Percentiles rank a stretch among this genome's conserved stretches.
phyloP scores from a whole-genome alignment of 495 filamentous ascomycete species.

The Echria macrotheca region DNA sequence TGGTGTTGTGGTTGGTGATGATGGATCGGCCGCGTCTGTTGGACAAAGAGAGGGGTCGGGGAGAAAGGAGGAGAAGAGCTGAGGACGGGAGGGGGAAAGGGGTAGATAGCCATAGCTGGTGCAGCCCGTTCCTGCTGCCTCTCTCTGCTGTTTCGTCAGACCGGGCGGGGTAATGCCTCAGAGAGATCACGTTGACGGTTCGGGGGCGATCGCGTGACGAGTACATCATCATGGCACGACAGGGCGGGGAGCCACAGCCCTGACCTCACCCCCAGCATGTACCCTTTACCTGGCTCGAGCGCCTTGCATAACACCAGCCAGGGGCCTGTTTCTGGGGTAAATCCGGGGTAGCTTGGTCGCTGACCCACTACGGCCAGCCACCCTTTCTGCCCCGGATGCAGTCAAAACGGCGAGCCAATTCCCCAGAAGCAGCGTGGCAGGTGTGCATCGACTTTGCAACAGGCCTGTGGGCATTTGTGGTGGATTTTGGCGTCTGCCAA shows the following conservation, averaged over 20 bases:
- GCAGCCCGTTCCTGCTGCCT: constrained; percentile 24
- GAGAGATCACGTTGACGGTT: constrained; percentile 27
- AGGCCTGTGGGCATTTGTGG: not conserved
- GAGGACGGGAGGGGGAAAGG: constrained; percentile 15
- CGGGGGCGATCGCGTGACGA: constrained; percentile 29
- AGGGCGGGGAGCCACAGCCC: constrained; percentile 13
- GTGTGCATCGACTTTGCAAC: no score
- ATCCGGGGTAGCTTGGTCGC: constrained; percentile 18
- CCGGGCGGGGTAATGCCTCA: constrained; percentile 34
- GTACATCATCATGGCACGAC: constrained; percentile 34
- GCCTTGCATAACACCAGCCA: constrained; percentile 18
- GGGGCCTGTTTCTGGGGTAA: constrained; percentile 18
- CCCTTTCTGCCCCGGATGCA: not conserved
- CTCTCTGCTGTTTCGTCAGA: constrained; percentile 30
- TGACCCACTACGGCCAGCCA: constrained; percentile 4
- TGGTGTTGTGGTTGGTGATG: constrained; percentile 11
- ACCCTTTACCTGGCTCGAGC: constrained; percentile 23
- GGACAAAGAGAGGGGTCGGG: constrained; percentile 20
- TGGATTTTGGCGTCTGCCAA: not conserved
- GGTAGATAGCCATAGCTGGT: constrained; percentile 9
- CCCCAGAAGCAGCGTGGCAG: no score
- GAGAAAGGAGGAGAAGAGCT: constrained; percentile 14
- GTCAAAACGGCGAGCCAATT: not conserved
- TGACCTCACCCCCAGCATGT: constrained; percentile 14
- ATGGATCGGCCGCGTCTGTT: no score